Evolutionary conservation across 306 rosid genomes (phyloP).

Genomic region (Sophora flavescens): DNA sequence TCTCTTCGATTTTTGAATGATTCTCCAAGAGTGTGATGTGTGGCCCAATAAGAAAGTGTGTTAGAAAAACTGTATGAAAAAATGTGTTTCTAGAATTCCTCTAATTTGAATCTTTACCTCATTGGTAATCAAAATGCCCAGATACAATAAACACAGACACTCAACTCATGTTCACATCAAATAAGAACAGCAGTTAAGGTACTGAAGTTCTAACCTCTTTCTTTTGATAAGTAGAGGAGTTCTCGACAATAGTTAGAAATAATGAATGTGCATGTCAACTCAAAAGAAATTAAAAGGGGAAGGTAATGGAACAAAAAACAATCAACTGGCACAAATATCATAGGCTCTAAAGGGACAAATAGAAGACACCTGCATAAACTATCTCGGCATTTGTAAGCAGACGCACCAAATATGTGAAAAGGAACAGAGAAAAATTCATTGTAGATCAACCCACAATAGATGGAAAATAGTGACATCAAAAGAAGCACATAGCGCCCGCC

Average conservation of each 20-base stretch:
- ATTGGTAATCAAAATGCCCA: neutral
- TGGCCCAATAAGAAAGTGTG: too few relatives aligned
- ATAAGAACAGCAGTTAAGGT: neutral
- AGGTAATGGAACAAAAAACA: neutral
- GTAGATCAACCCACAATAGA: conserved; percentile 91
- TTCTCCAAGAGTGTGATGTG: too few relatives aligned
- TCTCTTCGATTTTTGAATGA: too few relatives aligned
- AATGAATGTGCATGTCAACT: neutral
- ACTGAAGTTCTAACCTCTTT: conserved; percentile 1
- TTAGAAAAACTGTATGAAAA: too few relatives aligned
- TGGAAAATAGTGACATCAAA: conserved; percentile 89
- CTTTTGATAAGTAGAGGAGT: neutral
- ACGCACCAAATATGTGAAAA: conserved; percentile 81
- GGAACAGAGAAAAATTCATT: conserved; percentile 94
- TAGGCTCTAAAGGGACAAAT: conserved; percentile 35
- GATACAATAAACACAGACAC: neutral
- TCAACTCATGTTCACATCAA: neutral
- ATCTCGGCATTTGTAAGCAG: conserved; percentile 90
- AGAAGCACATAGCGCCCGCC: conserved; percentile 95
- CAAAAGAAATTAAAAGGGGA: neutral
- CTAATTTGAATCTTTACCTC: neutral
- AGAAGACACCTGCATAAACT: conserved; percentile 65
- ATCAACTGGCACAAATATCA: neutral
- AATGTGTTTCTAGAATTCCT: too few relatives aligned
- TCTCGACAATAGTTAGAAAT: conserved; percentile 11